Evolutionary conservation across 352 stramenopile species (phyloP).

Genomic region (Thalassiosira mediterranea): DNA sequence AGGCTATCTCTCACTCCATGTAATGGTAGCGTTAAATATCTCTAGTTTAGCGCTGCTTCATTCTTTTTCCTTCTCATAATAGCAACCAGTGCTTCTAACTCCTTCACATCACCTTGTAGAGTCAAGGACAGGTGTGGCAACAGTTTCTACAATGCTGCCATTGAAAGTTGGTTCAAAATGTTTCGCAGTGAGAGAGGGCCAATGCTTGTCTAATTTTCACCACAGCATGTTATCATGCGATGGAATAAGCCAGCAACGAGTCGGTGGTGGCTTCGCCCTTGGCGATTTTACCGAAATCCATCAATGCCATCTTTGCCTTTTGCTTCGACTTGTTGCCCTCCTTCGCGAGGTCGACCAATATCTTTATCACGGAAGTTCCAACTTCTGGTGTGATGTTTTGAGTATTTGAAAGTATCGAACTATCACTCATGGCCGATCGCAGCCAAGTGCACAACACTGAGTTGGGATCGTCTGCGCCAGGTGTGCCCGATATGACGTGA

Average conservation of each 20-base stretch:
- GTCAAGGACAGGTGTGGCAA: too few relatives aligned
- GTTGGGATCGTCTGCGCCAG: constrained; percentile 26
- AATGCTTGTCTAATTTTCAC: background rate
- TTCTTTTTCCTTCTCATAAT: too few relatives aligned
- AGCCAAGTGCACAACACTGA: constrained; percentile 17
- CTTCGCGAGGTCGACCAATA: constrained; percentile 47
- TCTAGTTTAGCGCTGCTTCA: background rate
- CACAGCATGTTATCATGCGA: background rate
- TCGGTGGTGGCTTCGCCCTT: constrained; percentile 56
- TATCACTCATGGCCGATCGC: constrained; percentile 26
- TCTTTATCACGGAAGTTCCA: constrained; percentile 14
- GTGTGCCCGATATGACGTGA: constrained; percentile 29
- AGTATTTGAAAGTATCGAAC: constrained; percentile 7
- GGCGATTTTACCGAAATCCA: constrained; percentile 59
- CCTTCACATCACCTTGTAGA: background rate
- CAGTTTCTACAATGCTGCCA: background rate
- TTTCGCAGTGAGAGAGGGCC: background rate
- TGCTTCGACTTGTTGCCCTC: constrained; percentile 46
- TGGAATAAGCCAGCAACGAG: constrained; percentile 49
- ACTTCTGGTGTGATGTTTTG: constrained; percentile 46
- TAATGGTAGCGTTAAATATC: background rate
- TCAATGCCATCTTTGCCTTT: constrained; percentile 61
- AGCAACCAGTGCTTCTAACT: too few relatives aligned
- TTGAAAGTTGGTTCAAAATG: background rate
- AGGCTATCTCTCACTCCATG: background rate